Percentiles rank a stretch among this genome's conserved stretches.
Conservation (phyloP, 2,329 filamentous ascomycete species). For the Phaeosphaeria sp. region DNA sequence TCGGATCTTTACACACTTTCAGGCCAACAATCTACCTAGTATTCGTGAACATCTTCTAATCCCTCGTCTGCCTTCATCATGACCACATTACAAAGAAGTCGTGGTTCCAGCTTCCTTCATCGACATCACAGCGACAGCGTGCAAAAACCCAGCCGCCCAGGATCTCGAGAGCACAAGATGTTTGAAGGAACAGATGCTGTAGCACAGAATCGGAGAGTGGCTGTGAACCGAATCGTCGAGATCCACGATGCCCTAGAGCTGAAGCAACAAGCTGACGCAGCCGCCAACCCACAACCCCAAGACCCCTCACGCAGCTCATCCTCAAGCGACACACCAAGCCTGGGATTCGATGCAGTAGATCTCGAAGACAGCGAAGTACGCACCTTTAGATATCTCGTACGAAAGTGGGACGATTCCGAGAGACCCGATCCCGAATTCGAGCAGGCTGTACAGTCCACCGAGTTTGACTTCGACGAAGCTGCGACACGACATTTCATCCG, state of each 20-base stretch:
- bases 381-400: constrained; percentile 26
- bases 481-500: constrained; percentile 29
- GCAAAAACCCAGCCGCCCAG: constrained; percentile 3
- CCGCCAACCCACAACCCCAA: constrained; percentile 4
- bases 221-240: constrained; percentile 22
- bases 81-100: constrained; percentile 14
- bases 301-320: constrained; percentile 10
- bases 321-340: constrained; percentile 19
- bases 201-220: constrained; percentile 18
- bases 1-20: constrained; percentile 1
- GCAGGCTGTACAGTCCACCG: constrained; percentile 10
- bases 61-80: constrained; percentile 4
- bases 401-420: constrained; percentile 23
- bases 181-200: constrained; percentile 27
- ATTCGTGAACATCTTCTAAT: background rate
- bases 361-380: constrained; percentile 28
- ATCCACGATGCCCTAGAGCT: constrained; percentile 22
- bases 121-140: constrained; percentile 14
- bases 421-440: constrained; percentile 25
- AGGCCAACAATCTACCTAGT: background rate
- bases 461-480: constrained; percentile 23
- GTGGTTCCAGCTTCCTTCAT: constrained; percentile 10
- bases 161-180: background rate
- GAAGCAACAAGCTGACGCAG: constrained; percentile 8
- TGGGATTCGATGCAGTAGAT: constrained; percentile 17